These are phyloP conservation scores for Trichomonascus vanleenenianus DNA, from an alignment of 805 yeast genomes.

Conservation along the genomic window DNA sequence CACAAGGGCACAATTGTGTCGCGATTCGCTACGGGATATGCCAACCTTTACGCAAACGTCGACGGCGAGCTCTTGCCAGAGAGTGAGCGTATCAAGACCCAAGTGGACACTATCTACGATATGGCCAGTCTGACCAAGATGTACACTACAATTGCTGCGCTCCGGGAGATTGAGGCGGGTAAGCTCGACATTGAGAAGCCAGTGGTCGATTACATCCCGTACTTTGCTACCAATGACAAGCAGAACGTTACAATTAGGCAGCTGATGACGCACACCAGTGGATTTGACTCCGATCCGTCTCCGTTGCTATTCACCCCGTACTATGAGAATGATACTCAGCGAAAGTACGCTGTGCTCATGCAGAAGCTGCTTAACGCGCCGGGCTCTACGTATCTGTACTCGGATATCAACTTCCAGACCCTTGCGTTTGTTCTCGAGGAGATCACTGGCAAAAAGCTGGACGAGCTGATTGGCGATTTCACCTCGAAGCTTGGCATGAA, in stretches of 20 bases:
- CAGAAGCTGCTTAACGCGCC: constrained; percentile 32
- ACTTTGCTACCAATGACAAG: constrained; percentile 13
- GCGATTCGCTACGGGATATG: constrained; percentile 10
- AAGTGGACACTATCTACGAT: constrained; percentile 9
- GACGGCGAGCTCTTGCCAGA: constrained; percentile 8
- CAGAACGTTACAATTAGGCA: constrained; percentile 30
- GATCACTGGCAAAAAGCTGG: constrained; percentile 21
- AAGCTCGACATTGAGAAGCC: constrained; percentile 5
- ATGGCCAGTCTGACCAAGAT: constrained; percentile 11
- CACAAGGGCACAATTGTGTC: constrained; percentile 4
- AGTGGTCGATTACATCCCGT: constrained; percentile 8
- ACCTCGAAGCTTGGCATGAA: constrained; percentile 19
- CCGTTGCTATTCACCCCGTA: constrained; percentile 22
- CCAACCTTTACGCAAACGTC: constrained; percentile 7
- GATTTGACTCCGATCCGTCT: constrained; percentile 27
- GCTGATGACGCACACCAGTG: constrained; percentile 34
- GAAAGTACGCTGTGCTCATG: constrained; percentile 9
- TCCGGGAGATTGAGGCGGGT: constrained; percentile 8
- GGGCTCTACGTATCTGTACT: constrained; percentile 32
- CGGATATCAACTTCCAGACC: constrained; percentile 12
- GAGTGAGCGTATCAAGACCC: constrained; percentile 3
- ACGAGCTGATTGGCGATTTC: constrained; percentile 27
- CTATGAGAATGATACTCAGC: constrained; percentile 8
- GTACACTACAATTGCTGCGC: constrained; percentile 12
- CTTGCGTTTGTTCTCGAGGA: constrained; percentile 24